Evolutionary conservation across 2,329 filamentous ascomycete species (phyloP).

Genomic region (Ophiosphaerella korrae): DNA sequence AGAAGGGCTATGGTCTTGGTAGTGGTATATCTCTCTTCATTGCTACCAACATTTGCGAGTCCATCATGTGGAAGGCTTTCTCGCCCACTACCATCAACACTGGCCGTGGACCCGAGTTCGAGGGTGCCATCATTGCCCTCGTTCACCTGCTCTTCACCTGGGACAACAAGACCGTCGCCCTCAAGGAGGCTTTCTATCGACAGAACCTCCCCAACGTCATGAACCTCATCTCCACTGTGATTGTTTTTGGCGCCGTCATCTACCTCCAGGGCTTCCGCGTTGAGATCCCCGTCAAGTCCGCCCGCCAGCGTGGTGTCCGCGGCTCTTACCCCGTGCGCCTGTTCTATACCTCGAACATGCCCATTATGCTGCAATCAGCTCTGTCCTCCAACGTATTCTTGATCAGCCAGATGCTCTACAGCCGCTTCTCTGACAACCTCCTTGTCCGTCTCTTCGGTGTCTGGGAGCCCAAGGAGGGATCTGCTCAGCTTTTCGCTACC

Average conservation of each 20-base stretch:
- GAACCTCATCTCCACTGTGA: constrained; percentile 92
- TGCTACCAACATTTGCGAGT: constrained; percentile 99
- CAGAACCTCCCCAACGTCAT: constrained; percentile 99
- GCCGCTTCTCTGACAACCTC: constrained; percentile 97
- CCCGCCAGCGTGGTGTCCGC: constrained; percentile 96
- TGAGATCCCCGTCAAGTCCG: constrained; percentile 99
- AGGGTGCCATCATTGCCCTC: constrained; percentile 96
- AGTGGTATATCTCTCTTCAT: constrained; percentile 99
- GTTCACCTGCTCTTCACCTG: constrained; percentile 98
- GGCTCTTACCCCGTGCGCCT: constrained; percentile 98
- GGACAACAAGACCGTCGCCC: constrained; percentile 98
- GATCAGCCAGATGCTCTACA: constrained; percentile 99
- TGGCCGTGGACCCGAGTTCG: constrained; percentile 96
- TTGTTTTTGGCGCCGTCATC: constrained; percentile 96
- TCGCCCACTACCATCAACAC: constrained; percentile 99
- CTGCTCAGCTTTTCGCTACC: constrained; percentile 89
- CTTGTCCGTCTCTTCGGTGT: constrained; percentile 96
- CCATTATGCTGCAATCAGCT: constrained; percentile 99
- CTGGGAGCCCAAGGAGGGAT: constrained; percentile 97
- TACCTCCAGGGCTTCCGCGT: constrained; percentile 99
- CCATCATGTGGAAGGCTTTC: constrained; percentile 99
- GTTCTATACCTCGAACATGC: constrained; percentile 99
- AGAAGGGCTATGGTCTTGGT: constrained; percentile 98
- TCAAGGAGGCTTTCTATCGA: constrained; percentile 98
- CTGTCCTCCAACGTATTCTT: constrained; percentile 99